These are phyloP conservation scores for Protostelium mycophagum DNA, from an alignment of 78 protist species.

Conservation along the genomic window DNA sequence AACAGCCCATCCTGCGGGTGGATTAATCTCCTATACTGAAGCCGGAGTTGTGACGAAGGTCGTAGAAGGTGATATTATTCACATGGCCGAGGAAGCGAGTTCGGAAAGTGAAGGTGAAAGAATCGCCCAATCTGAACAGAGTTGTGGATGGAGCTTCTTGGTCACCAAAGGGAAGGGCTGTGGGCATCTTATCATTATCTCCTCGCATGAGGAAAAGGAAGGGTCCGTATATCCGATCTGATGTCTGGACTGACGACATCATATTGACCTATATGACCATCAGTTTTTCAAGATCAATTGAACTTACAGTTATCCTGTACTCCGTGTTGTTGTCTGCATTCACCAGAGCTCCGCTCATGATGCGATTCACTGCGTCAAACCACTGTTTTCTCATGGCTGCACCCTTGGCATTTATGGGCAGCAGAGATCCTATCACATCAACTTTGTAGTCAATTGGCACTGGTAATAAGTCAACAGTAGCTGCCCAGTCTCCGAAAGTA, in stretches of 20 bases:
- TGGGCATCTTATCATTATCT: no score
- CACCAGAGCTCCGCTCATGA: neutral
- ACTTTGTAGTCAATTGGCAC: constrained; percentile 10
- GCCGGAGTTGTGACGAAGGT: neutral
- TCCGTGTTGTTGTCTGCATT: neutral
- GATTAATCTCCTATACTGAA: neutral
- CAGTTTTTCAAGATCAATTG: no score
- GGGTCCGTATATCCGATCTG: neutral
- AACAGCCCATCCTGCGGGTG: neutral
- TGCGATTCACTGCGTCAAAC: neutral
- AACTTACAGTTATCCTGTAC: neutral
- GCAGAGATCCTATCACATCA: neutral
- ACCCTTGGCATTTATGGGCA: neutral
- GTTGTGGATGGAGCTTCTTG: neutral
- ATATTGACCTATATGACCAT: no score
- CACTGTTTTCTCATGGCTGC: neutral
- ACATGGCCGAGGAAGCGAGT: neutral
- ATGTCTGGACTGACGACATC: neutral
- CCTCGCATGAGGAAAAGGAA: neutral
- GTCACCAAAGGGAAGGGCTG: no score
- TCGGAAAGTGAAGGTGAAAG: neutral
- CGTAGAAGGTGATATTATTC: neutral
- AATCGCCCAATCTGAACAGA: neutral
- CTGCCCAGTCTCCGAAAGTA: constrained; percentile 14
- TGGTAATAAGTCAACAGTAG: constrained; percentile 10